These are phyloP conservation scores for Tuber indicum DNA, from an alignment of 495 filamentous ascomycete genomes.

Conservation along the genomic window DNA sequence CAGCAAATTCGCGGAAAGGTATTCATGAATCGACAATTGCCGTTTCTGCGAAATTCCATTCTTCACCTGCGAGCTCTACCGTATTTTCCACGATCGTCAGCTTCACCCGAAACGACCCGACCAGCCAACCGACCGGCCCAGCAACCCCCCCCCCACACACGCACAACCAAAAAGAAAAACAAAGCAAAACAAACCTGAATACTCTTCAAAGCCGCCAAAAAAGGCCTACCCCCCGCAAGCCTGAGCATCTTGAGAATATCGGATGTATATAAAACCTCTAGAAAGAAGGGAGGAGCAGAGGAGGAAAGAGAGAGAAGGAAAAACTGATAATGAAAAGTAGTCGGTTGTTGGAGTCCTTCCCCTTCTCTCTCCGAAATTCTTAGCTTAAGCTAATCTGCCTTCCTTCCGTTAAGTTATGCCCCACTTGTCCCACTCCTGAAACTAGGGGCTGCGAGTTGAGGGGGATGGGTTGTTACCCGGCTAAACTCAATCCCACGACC, in stretches of 20 bases:
- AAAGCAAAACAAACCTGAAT: conserved; percentile 50
- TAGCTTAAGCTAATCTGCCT: background rate
- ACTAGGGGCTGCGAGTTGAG: background rate
- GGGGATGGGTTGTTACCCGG: background rate
- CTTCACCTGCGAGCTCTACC: conserved; percentile 49
- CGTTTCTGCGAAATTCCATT: conserved; percentile 62
- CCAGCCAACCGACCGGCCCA: background rate
- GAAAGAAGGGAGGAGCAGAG: background rate
- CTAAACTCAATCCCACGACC: background rate
- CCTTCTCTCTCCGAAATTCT: background rate
- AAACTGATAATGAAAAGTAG: background rate
- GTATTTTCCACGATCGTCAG: conserved; percentile 4
- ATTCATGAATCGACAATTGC: conserved; percentile 92
- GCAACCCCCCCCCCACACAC: background rate
- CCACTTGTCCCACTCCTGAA: background rate
- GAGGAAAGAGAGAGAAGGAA: background rate
- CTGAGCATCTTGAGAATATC: conserved; percentile 59
- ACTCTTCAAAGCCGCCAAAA: conserved; percentile 60
- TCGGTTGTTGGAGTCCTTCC: background rate
- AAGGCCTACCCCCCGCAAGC: conserved; percentile 61
- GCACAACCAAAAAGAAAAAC: conserved; percentile 10
- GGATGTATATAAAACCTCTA: conserved; percentile 12
- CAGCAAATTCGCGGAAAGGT: conserved; percentile 83
- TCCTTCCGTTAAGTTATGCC: background rate
- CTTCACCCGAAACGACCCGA: conserved; percentile 8